Evolutionary conservation across 371 early-diverging fungal genomes (phyloP).

Genomic region (Lichtheimia corymbifera): DNA sequence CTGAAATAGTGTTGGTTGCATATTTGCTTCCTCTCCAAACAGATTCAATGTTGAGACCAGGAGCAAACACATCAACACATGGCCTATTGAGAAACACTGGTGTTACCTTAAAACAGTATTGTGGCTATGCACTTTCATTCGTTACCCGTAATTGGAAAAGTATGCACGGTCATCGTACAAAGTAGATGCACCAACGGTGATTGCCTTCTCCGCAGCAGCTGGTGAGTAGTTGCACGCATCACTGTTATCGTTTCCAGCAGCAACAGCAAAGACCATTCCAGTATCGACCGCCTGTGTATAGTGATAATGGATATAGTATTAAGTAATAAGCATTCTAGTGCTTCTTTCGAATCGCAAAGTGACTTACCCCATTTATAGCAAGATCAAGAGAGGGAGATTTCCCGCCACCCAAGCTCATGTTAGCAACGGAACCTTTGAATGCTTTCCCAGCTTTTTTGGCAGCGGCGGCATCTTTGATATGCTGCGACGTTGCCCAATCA

Average conservation of each 20-base stretch:
- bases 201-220: constrained; percentile 80
- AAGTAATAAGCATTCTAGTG: not conserved
- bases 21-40: constrained; percentile 80
- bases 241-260: constrained; percentile 96
- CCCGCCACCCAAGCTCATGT: constrained; percentile 93
- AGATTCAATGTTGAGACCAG: constrained; percentile 88
- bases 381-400: constrained; percentile 77
- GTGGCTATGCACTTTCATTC: too few species aligned
- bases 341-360: constrained; percentile 60
- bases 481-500: constrained; percentile 58
- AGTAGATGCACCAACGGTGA: constrained; percentile 95
- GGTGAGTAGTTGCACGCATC: constrained; percentile 97
- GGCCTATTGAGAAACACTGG: constrained; percentile 26
- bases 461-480: constrained; percentile 44
- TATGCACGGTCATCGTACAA: constrained; percentile 79
- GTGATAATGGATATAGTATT: not conserved
- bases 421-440: constrained; percentile 80
- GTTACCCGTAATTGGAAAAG: constrained; percentile 80
- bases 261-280: constrained; percentile 91
- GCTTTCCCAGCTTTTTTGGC: constrained; percentile 45
- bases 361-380: constrained; percentile 68
- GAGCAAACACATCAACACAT: constrained; percentile 93
- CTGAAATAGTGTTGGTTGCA: constrained; percentile 87
- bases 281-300: constrained; percentile 59
- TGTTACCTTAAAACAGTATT: too few species aligned